Conservation (phyloP, 2,329 filamentous ascomycete species). For the Colletotrichum horii region DNA sequence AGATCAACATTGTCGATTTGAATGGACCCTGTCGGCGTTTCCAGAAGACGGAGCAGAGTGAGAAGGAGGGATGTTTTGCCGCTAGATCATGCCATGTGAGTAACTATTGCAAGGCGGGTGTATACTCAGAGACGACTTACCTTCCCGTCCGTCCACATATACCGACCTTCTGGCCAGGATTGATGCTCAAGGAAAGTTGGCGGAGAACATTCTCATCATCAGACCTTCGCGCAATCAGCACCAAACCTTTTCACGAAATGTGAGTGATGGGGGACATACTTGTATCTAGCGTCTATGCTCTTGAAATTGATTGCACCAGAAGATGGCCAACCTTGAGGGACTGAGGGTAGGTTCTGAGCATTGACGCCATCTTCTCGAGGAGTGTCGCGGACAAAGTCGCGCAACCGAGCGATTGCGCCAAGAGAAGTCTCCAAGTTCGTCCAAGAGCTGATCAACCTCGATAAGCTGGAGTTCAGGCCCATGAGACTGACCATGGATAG, state of each 20-base stretch:
- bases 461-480: constrained; percentile 34
- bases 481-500: constrained; percentile 34
- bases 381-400: constrained; percentile 30
- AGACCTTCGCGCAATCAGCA: background rate
- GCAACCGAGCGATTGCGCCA: constrained; percentile 30
- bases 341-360: constrained; percentile 18
- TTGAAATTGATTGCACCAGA: constrained; percentile 34
- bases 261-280: constrained; percentile 12
- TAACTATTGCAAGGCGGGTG: background rate
- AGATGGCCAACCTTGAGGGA: constrained; percentile 35
- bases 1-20: constrained; percentile 32
- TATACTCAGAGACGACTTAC: constrained; percentile 5
- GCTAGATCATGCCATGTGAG: background rate
- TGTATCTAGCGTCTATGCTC: constrained; percentile 35
- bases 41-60: constrained; percentile 51
- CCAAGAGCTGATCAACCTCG: constrained; percentile 37
- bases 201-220: constrained; percentile 24
- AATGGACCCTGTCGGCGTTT: constrained; percentile 41
- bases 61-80: constrained; percentile 26
- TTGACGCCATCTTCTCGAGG: constrained; percentile 28
- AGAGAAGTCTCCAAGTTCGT: constrained; percentile 32
- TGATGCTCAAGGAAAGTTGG: constrained; percentile 29
- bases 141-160: constrained; percentile 39
- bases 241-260: background rate
- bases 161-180: constrained; percentile 35